Base-by-base conservation (phyloP, 352 stramenopile genomes). In the Pythium brassicae region DNA sequence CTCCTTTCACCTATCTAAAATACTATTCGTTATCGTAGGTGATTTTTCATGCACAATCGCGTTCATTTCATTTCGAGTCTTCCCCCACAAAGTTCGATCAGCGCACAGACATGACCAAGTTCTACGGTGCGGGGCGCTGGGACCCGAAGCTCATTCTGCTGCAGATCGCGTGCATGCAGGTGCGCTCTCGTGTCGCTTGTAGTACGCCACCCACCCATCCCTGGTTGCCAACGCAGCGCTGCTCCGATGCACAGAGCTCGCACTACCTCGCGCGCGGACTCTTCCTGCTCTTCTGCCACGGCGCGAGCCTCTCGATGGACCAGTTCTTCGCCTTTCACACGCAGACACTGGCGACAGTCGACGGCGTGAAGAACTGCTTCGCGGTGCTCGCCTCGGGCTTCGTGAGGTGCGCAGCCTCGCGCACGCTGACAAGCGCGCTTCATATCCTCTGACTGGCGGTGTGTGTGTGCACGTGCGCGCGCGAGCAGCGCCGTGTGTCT, bases 141-240 rank as follows among this genome's bases (percentile, higher is more conserved):
- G 76, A 86, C 59, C 86, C 86, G 19, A 94, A 91, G 75, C 79
- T 95, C 61, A 95, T 94, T 57, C 52, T 89, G 42, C 69, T 94
- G 61, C 86, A 95, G 71, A 95, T 95, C 32, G 51, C 86, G 22
- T 92, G 81, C 62, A 83, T 95, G 76, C 86, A 95, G 81, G 86
- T 94, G 56, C 39, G 66, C 61, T 55, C 2, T 22, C 60, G 29
- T 59, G 19, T 39, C 32, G 32, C 32, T 37, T 8, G 32, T 8
- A 37, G 32, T 11, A 9, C 14, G 8, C 32, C 32, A 8, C 32
- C 9, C n/a, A n/a, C n/a, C n/a, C n/a, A 11, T 11, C 14, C 14
- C 6, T 10, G 32, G 5, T 37, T 1, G 32, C 14, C 12, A 35
- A 22, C 26, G 48, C 27, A 19, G n/a, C 8, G 43, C 43, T 34